These are phyloP conservation scores for Chytridiales sp. DNA, from an alignment of 371 early-diverging fungal genomes.

Conservation along the genomic window DNA sequence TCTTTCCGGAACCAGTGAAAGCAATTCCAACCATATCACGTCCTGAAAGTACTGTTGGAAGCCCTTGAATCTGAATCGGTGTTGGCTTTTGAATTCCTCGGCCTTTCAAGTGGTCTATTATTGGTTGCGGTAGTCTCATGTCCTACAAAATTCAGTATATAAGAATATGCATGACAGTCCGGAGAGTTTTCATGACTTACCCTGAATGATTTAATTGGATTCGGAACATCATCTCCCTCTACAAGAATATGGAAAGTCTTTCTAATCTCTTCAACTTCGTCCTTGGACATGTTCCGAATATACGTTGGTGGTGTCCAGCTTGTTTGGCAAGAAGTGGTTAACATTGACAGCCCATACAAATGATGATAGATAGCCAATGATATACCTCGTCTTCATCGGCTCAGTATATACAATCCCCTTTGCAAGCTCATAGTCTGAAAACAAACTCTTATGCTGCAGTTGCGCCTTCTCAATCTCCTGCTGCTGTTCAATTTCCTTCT, in stretches of 20 bases:
- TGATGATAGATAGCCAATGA: neutral
- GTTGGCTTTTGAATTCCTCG: slow-evolving; percentile 60
- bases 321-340: neutral
- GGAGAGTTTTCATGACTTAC: slow-evolving; percentile 3
- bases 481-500: slow-evolving; percentile 83
- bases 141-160: slow-evolving; percentile 29
- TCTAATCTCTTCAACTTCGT: slow-evolving; percentile 47
- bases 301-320: slow-evolving; percentile 82
- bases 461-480: slow-evolving; percentile 79
- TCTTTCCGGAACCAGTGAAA: slow-evolving; percentile 74
- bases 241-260: slow-evolving; percentile 58
- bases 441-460: slow-evolving; percentile 72
- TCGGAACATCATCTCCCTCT: slow-evolving; percentile 61
- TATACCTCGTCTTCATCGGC: slow-evolving; percentile 74
- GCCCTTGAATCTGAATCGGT: slow-evolving; percentile 70
- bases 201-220: slow-evolving; percentile 58
- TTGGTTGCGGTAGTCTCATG: slow-evolving; percentile 48
- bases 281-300: slow-evolving; percentile 47
- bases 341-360: neutral
- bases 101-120: slow-evolving; percentile 48
- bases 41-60: slow-evolving; percentile 62
- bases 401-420: slow-evolving; percentile 82
- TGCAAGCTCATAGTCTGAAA: slow-evolving; percentile 85
- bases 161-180: too few species aligned
- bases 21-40: slow-evolving; percentile 78